Base-by-base conservation (phyloP, 2,329 filamentous ascomycete genomes). In the Phialemoniopsis sp. region DNA sequence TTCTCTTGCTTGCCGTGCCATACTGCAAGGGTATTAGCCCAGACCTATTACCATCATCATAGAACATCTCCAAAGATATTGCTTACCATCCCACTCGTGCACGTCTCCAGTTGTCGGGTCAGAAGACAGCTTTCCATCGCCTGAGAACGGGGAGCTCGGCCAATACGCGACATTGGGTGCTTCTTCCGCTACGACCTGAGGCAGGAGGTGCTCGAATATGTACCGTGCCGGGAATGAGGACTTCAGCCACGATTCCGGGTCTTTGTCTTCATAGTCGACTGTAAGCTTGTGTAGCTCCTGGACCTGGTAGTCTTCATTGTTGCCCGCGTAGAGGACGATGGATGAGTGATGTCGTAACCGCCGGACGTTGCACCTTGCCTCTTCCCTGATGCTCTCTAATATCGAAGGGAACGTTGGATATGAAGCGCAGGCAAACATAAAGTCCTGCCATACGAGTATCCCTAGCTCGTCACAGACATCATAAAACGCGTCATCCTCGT, bases 1-100 rank as follows among this genome's bases (percentile, higher is more conserved):
- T 85, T 85, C 50, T 87, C 80, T 59, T 89, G 84, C 4, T 72
- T 81, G 29, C 83, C 81, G 54, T 91, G 87, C 87, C 87, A 91
- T 15, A 90, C 65, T 59, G 34, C n/a, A 26, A 6, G 6, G 21
- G 10, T 26, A 10, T 26, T 26, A 26, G 21, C 10, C n/a, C n/a
- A n/a, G n/a, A n/a, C n/a, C n/a, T n/a, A n/a, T n/a, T n/a, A n/a
- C n/a, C n/a, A n/a, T n/a, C n/a, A n/a, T n/a, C 10, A 26, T 26
- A 26, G 21, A 26, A 26, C 10, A 26, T n/a, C n/a, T n/a, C n/a
- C n/a, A n/a, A 6, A 26, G 10, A 26, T 10, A 6, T 26, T 6
- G 10, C 21, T 6, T 26, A 26, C 21, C 56, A 53, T 89, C 87
- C 86, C 86, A 90, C 56, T 89, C 83, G 58, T 89, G 86, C 58